Percentiles rank a stretch among this genome's conserved stretches.
These are phyloP conservation scores for Globisporangium abappressorium DNA, from an alignment of 352 stramenopile species.

Conservation along the genomic window DNA sequence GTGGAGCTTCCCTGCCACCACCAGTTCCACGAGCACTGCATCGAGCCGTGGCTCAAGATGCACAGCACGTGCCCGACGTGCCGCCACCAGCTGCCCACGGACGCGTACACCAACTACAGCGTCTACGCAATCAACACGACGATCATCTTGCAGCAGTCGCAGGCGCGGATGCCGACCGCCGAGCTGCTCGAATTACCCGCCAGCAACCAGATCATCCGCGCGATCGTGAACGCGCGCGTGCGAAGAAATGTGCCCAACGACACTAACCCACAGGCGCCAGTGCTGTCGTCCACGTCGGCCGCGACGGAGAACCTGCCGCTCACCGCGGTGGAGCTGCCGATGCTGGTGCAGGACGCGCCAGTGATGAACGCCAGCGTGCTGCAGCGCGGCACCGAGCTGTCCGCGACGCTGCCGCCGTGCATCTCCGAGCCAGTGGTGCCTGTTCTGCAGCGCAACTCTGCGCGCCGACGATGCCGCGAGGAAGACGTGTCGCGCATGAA, in stretches of 20 bases:
- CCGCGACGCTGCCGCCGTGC: slow-evolving; percentile 44
- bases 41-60: slow-evolving; percentile 86
- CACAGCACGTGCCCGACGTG: slow-evolving; percentile 85
- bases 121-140: slow-evolving; percentile 90
- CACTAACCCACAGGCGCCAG: slow-evolving; percentile 3
- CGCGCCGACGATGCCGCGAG: slow-evolving; percentile 56
- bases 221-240: slow-evolving; percentile 82
- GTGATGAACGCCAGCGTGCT: slow-evolving; percentile 82
- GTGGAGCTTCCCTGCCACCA: slow-evolving; percentile 73
- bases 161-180: slow-evolving; percentile 67
- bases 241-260: slow-evolving; percentile 43
- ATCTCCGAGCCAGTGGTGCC: slow-evolving; percentile 69
- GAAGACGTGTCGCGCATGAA: slow-evolving; percentile 34
- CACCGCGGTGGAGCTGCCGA: slow-evolving; percentile 39
- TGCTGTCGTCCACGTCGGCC: not conserved
- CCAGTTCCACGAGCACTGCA: slow-evolving; percentile 76
- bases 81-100: slow-evolving; percentile 73
- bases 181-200: slow-evolving; percentile 79
- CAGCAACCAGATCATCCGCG: slow-evolving; percentile 85
- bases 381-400: slow-evolving; percentile 43
- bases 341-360: slow-evolving; percentile 49
- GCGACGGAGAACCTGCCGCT: slow-evolving; percentile 23
- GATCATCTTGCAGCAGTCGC: slow-evolving; percentile 84
- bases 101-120: slow-evolving; percentile 84
- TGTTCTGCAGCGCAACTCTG: slow-evolving; percentile 64